Evolutionary conservation across 768 basidiomycete species (phyloP), one percentile per base, ranked within the genome.

Genomic region (Suillus tomentosus): DNA sequence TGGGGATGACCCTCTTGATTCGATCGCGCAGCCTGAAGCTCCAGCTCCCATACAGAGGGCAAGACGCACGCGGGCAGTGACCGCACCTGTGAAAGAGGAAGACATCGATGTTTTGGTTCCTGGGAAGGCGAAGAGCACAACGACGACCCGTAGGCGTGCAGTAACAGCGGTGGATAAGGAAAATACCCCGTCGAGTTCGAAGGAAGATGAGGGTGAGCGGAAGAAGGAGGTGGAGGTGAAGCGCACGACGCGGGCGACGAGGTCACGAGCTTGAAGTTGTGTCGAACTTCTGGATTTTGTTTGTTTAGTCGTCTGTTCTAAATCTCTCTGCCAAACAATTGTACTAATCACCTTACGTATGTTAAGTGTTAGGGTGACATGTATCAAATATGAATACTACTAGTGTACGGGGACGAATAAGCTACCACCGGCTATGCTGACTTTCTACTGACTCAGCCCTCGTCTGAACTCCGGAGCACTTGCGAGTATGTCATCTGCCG

Each of bases 401-500:
- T 17, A 9, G 31, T 15, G 14, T 42, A n/a, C 15, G 14, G 5
- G 53, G 50, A 62, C 17, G 24, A 56, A 22, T 9, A 54, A 13
- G 17, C 13, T 57, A 40, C 5, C 10, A 24, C 4, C 42, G 39
- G 36, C 47, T 31, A 17, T 57, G 24, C n/a, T 31, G 11, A 34
- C 17, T 19, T 10, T 17, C 40, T 22, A 45, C 56, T 60, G 48
- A 53, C 60, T 42, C 27, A 47, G 58, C 36, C 37, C 60, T 11
- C 37, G 37, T 68, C 65, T 3, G 50, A 45, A 5, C 62, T 63
- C n/a, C 9, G 72, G 34, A 60, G 67, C 24, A 66, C 74, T 58
- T 76, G 72, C 0, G 71, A 70, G 60, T 74, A 74, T 17, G 65
- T 65, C 60, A 51, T 36, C 43, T 63, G 68, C 63, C 63, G 66